Evolutionary conservation across 257 asterid genomes (phyloP).

Genomic region (Buddleja alternifolia): DNA sequence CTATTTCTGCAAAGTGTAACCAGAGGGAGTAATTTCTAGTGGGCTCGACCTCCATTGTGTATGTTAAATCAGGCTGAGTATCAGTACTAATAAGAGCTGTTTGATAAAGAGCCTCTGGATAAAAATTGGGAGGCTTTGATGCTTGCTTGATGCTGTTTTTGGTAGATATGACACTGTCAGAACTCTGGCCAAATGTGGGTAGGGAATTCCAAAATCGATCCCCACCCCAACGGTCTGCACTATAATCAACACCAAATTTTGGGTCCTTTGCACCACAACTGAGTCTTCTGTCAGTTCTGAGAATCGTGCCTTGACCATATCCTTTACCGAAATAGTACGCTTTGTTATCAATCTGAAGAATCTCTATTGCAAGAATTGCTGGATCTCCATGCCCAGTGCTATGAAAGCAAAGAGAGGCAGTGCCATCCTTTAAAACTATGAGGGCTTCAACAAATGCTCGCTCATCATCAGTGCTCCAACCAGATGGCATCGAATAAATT

Average conservation of each 20-base stretch:
- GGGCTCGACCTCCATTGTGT: slow-evolving; percentile 85
- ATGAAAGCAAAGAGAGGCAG: slow-evolving; percentile 90
- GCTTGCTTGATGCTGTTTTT: slow-evolving; percentile 46
- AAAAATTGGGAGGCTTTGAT: slow-evolving; percentile 77
- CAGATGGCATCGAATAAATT: slow-evolving; percentile 83
- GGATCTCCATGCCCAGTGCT: slow-evolving; percentile 99
- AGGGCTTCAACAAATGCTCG: slow-evolving; percentile 75
- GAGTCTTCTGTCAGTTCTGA: slow-evolving; percentile 76
- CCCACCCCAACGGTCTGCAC: slow-evolving; percentile 91
- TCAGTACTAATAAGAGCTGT: slow-evolving; percentile 69
- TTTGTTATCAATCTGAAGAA: slow-evolving; percentile 80
- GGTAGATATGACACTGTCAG: slow-evolving; percentile 53
- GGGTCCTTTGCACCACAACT: slow-evolving; percentile 67
- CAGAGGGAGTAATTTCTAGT: slow-evolving; percentile 81
- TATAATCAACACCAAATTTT: slow-evolving; percentile 74
- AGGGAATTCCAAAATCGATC: slow-evolving; percentile 86
- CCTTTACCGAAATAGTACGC: slow-evolving; percentile 76
- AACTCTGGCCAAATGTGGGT: slow-evolving; percentile 53
- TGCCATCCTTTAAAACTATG: slow-evolving; percentile 81
- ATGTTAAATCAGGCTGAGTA: slow-evolving; percentile 61
- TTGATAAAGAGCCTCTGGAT: slow-evolving; percentile 84
- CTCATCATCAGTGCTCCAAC: slow-evolving; percentile 95
- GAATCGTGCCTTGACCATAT: slow-evolving; percentile 80
- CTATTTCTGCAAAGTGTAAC: slow-evolving; percentile 97
- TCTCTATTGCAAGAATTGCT: slow-evolving; percentile 84